Evolutionary conservation across 352 stramenopile genomes (phyloP), one percentile per base, ranked within the genome.

Genomic region (Phytopythium vexans): DNA sequence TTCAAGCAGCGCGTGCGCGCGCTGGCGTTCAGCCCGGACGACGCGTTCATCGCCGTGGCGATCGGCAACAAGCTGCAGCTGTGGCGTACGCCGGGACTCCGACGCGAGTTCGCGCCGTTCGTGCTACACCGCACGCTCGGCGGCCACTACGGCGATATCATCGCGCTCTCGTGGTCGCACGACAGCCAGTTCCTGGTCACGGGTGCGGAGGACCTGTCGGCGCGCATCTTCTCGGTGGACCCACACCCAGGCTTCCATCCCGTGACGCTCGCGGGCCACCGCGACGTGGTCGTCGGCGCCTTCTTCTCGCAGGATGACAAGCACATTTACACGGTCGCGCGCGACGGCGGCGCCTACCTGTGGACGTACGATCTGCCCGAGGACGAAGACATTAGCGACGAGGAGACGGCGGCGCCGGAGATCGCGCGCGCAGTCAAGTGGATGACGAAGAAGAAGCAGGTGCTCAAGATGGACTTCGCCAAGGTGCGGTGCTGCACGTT

Each of bases 41-140:
- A 97, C 69, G 62, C 70, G 32, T 96, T 77, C 60, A 86, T 98
- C 60, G 91, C 93, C 8, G 83, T 97, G 34, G 74, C 84, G 8
- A 77, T 94, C 37, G 92, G 88, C 53, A 96, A 83, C 62, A 96
- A 97, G 59, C 72, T 98, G 49, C 84, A 98, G 61, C 62, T 98
- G 5, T 98, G 92, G 92, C 64, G 72, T 52, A 95, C 90, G 10
- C 92, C 92, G 0, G 80, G 75, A 0, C 58, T 94, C 15, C 65
- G 87, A 27, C 88, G 92, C 49, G 87, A 97, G 64, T 97, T 98
- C 54, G 85, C 91, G 54, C 93, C 93, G 0, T 89, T 98, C 49
- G 82, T 88, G 46, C 70, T 96, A 54, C 83, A 96, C 56, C 80
- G 86, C 48, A 93, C 85, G 42, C 96, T 93, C 52, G 82, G 74